Conservation (phyloP, 805 yeast genomes). For the Wickerhamiella azymoides region DNA sequence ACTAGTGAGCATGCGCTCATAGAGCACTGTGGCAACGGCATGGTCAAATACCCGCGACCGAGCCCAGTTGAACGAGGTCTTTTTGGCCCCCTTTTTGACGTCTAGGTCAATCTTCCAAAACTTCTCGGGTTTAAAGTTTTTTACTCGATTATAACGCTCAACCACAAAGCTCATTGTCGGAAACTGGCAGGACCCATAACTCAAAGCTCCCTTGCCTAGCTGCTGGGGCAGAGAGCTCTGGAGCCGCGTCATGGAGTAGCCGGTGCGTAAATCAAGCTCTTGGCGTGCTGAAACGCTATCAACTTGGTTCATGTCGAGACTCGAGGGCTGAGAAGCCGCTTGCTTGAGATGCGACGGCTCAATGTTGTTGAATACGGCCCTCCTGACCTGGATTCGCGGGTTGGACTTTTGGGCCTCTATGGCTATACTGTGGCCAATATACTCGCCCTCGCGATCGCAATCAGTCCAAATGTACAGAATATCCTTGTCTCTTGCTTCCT, state of each 20-base stretch:
- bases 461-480: constrained; percentile 92
- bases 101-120: constrained; percentile 64
- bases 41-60: constrained; percentile 63
- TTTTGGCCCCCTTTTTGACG: constrained; percentile 24
- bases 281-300: constrained; percentile 76
- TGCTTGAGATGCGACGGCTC: constrained; percentile 55
- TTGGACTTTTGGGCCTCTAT: constrained; percentile 51
- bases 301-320: constrained; percentile 52
- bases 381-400: constrained; percentile 36
- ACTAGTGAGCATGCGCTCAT: constrained; percentile 46
- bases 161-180: constrained; percentile 96
- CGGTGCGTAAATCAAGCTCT: constrained; percentile 81
- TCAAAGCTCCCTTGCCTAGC: constrained; percentile 32
- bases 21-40: constrained; percentile 45
- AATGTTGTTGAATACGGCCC: constrained; percentile 81
- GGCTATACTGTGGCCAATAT: constrained; percentile 72
- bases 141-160: constrained; percentile 69
- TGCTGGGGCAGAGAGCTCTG: constrained; percentile 29
- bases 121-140: constrained; percentile 55
- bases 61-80: constrained; percentile 51
- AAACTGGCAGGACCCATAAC: constrained; percentile 91
- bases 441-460: constrained; percentile 95
- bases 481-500: constrained; percentile 47
- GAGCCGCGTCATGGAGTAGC: constrained; percentile 76
- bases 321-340: constrained; percentile 60